phyloP scores from a whole-genome alignment of 2,329 filamentous ascomycete species.

The Trichoderma pleuroti region DNA sequence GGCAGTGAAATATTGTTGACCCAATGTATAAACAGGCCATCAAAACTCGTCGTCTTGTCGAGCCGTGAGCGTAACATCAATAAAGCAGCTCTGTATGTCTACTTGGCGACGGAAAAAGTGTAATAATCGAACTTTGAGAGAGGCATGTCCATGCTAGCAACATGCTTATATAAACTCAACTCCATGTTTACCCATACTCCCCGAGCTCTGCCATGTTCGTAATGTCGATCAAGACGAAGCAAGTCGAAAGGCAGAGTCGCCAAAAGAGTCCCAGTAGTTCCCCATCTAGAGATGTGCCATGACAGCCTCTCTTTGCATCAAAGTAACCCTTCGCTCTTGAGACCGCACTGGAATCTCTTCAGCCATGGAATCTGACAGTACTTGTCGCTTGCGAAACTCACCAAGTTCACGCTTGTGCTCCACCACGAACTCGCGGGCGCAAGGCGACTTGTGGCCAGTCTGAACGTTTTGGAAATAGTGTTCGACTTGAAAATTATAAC shows the following conservation, averaged over 20 bases:
- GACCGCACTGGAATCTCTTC: not conserved
- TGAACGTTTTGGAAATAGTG: slow-evolving; percentile 45
- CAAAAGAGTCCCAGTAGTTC: not conserved
- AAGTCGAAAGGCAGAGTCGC: not conserved
- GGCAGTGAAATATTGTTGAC: not conserved
- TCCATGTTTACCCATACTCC: not conserved
- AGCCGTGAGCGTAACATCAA: not conserved
- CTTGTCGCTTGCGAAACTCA: slow-evolving; percentile 19
- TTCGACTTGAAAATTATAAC: slow-evolving; percentile 35
- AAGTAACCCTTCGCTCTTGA: not conserved
- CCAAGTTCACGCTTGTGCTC: slow-evolving; percentile 31
- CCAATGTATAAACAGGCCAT: not conserved
- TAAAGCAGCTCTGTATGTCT: not conserved
- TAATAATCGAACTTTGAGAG: not conserved
- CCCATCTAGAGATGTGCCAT: not conserved
- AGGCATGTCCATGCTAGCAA: not conserved
- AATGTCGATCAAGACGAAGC: not conserved
- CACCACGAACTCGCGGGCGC: slow-evolving; percentile 34
- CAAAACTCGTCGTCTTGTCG: not conserved
- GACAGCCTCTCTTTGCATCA: not conserved
- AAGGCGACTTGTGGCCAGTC: slow-evolving; percentile 36
- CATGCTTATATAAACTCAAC: not conserved
- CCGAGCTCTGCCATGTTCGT: not conserved
- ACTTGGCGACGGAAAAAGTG: too few species aligned
- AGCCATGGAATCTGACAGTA: not conserved